Evolutionary conservation across 768 basidiomycete species (phyloP).

Genomic region (Multifurca ochricompacta): DNA sequence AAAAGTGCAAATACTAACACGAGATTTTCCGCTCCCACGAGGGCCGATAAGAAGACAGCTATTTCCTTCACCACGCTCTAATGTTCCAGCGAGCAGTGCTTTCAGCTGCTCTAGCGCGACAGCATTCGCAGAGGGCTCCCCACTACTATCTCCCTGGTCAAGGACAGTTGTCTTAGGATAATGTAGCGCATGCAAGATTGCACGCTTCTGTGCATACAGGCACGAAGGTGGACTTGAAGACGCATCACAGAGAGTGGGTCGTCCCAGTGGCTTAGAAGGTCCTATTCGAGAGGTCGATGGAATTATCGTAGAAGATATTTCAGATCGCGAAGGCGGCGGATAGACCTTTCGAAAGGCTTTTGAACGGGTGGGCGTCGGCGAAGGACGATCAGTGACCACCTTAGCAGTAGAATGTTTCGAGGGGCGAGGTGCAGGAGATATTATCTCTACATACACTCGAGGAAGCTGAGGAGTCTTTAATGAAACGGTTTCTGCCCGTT

Average conservation of each 20-base stretch:
- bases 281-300: not conserved
- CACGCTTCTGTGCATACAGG: constrained; percentile 51
- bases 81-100: constrained; percentile 64
- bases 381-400: not conserved
- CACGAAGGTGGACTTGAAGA: constrained; percentile 30
- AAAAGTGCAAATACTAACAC: constrained; percentile 35
- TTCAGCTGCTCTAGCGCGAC: constrained; percentile 49
- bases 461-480: constrained; percentile 8
- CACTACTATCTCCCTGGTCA: constrained; percentile 29
- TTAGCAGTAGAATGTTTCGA: constrained; percentile 1
- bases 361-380: constrained; percentile 11
- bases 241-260: not conserved
- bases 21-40: constrained; percentile 78
- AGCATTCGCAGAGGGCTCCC: constrained; percentile 37
- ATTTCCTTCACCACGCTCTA: constrained; percentile 81
- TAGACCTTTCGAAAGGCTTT: not conserved
- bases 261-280: not conserved
- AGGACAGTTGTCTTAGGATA: constrained; percentile 21
- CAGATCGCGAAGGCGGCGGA: not conserved
- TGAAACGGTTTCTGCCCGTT: not conserved
- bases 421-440: constrained; percentile 9
- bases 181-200: constrained; percentile 42
- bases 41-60: constrained; percentile 86
- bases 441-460: constrained; percentile 5
- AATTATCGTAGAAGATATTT: not conserved